Evolutionary conservation across 2,329 filamentous ascomycete species (phyloP), one percentile per base, ranked within the genome.

Genomic region (Simplicillium sp.): DNA sequence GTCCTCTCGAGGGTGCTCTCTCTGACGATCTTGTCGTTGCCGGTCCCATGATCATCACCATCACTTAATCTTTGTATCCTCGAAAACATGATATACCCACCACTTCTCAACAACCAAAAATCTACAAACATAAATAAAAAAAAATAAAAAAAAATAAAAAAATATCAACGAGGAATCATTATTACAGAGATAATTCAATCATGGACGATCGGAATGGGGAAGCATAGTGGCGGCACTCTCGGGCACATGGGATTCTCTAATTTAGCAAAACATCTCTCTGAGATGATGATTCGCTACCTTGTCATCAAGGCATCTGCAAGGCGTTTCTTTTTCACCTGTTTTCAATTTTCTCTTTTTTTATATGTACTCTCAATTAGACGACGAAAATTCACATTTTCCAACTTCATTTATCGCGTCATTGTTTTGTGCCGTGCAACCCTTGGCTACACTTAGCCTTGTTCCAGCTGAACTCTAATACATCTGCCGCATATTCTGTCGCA

Each of bases 11-110:
- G 16, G 75, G 73, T 29, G 58, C 66, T 31, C 55, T 82, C 46
- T 73, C 70, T 3, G 79, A 84, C 59, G 73, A 71, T 41, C 78
- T 80, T 50, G 77, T 79, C 37, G 64, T 85, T 48, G 81, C 82
- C 50, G 82, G 80, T 2, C 75, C 77, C 37, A 71, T 78, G 65
- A 71, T 76, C 39, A 61, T 81, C 58, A 62, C 67, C 37, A 57
- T 77, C 36, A 71, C 69, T 49, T 73, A 62, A 60, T n/a, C n/a
- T 41, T 44, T n/a, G 33, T 29, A 36, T 4, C 40, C 41, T 8
- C 39, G 44, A 29, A 43, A 41, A n/a, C 8, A 37, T 25, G 20
- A 25, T 25, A 25, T 25, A 25, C 20, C 20, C 20, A n/a, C n/a
- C n/a, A n/a, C n/a, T n/a, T n/a, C n/a, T n/a, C n/a, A n/a, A n/a